Evolutionary conservation across 352 stramenopile species (phyloP), one percentile per base, ranked within the genome.

Genomic region (Globisporangium irregulare): DNA sequence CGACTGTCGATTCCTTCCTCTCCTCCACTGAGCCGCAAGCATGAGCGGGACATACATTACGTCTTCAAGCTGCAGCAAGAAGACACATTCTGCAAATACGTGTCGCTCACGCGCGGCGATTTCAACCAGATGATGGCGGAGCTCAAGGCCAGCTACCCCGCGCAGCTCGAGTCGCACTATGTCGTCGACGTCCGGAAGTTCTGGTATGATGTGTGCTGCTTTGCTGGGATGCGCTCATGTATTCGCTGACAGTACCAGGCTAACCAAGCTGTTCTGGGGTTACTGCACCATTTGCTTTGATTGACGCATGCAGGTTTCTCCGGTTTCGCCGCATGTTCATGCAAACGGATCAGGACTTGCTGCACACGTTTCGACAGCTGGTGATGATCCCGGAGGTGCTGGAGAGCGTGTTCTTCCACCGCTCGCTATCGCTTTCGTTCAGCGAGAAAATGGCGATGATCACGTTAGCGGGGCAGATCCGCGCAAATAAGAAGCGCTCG

Each of bases 311-410:
- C 18, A 75, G 70, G 70, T 69, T 75, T 50, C 38, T 72, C 22
- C 59, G 64, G 18, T 34, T 75, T 32, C 70, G 57, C n/a, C 65
- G 66, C 55, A 56, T 59, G 20, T 59, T 72, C 8, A 46, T 58
- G 25, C 65, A 67, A 12, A 69, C 70, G 14, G 66, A 60, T 25
- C 70, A 75, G 57, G 70, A 72, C 55, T 38, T 72, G 50, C 66
- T 75, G 46, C 70, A 72, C 66, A 75, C 64, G 41, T 63, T 75
- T 27, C 70, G 70, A 43, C 70, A 75, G 60, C 66, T 75, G 55
- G 62, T 75, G 60, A 68, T 72, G 59, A 72, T 75, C 60, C 70
- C 70, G 1, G 65, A 71, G 32, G 70, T 75, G 59, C 65, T 75
- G n/a, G 70, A 75, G 55, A 72, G 61, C 66, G 50, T 24, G 57